Evolutionary conservation across 164 flowering plant genomes (phyloP).

Genomic region (Tetrastigma voinierianum): DNA sequence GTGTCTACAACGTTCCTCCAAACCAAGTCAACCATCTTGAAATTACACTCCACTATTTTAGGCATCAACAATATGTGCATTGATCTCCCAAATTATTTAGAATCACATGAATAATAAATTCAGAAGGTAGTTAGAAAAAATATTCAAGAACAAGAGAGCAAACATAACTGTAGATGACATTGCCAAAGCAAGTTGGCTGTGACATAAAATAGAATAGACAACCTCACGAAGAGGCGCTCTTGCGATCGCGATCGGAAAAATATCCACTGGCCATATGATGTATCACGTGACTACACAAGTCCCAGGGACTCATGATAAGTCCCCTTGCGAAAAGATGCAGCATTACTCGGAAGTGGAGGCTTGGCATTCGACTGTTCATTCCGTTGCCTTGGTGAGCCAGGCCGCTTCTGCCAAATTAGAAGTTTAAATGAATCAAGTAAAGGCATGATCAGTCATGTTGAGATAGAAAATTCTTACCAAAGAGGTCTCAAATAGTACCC

Average conservation of each 20-base stretch:
- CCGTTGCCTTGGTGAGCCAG: conserved; percentile 68
- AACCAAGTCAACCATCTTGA: background rate
- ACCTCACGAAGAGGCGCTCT: conserved; percentile 95
- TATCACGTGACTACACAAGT: conserved; percentile 93
- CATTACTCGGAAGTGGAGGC: conserved; percentile 79
- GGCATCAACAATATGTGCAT: conserved; percentile 66
- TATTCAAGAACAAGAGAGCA: conserved; percentile 9
- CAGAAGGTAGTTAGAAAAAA: conserved; percentile 14
- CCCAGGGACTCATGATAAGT: conserved; percentile 89
- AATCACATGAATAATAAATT: conserved; percentile 24
- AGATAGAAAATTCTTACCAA: background rate
- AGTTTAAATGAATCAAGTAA: conserved; percentile 3
- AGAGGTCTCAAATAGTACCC: background rate
- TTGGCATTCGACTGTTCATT: conserved; percentile 53
- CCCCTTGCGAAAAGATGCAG: conserved; percentile 78
- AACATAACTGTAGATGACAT: no score
- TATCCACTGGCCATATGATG: conserved; percentile 91
- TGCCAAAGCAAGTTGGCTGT: background rate
- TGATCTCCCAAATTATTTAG: conserved; percentile 91
- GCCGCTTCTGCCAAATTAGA: conserved; percentile 53
- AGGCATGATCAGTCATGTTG: background rate
- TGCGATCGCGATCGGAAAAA: conserved; percentile 94
- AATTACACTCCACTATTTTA: conserved; percentile 87
- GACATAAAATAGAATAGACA: conserved; percentile 13
- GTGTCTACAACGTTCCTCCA: background rate